These are phyloP conservation scores for Nymphaea colorata DNA, from an alignment of 164 flowering plant genomes.

Conservation along the genomic window DNA sequence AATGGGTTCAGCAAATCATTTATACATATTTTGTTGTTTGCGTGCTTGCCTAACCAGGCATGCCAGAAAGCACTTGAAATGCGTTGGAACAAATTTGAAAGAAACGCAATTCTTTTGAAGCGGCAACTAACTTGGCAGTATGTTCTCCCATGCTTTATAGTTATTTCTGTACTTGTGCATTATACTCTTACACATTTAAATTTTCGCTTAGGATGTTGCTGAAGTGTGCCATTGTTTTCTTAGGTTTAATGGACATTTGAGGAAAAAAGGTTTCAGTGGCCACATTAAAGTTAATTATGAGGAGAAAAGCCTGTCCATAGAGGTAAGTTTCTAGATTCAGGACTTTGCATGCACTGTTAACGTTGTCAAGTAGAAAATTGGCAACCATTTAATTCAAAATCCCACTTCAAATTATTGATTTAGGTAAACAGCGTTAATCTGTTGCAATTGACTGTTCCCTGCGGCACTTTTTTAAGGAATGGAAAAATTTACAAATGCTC, in stretches of 20 bases:
- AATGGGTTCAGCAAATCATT: too few relatives aligned
- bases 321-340: slow-evolving; percentile 30
- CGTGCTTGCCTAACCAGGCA: slow-evolving; percentile 26
- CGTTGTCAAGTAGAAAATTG: too few relatives aligned
- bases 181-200: not conserved
- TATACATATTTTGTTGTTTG: too few relatives aligned
- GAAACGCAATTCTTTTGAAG: slow-evolving; percentile 48
- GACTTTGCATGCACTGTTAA: too few relatives aligned
- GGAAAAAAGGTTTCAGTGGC: slow-evolving; percentile 88
- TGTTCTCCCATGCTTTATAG: slow-evolving; percentile 8
- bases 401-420: too few relatives aligned
- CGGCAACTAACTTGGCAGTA: slow-evolving; percentile 85
- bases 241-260: slow-evolving; percentile 66
- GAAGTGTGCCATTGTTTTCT: slow-evolving; percentile 2
- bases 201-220: slow-evolving; percentile 2
- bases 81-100: slow-evolving; percentile 51
- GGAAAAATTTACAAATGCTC: too few relatives aligned
- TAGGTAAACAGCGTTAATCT: too few relatives aligned
- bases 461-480: too few relatives aligned
- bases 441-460: too few relatives aligned
- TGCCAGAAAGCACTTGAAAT: slow-evolving; percentile 48
- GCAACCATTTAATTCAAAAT: too few relatives aligned
- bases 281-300: slow-evolving; percentile 52
- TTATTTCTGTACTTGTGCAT: not conserved
- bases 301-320: slow-evolving; percentile 61